Base-by-base conservation (phyloP, 1,139 yeast species). In the Arxiozyma bovina region DNA sequence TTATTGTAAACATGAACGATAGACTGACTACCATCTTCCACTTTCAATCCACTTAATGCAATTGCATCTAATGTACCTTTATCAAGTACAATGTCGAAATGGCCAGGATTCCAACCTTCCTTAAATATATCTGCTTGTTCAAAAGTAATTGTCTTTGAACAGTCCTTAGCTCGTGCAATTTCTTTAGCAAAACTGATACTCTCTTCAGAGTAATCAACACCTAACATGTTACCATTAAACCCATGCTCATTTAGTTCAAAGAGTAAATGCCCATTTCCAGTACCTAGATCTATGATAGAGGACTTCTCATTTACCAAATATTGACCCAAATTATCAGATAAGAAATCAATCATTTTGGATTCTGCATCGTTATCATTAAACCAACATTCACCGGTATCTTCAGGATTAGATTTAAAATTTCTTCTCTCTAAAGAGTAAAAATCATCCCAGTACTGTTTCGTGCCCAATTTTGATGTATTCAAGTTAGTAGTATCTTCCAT, bases 51-150 rank as follows among this genome's bases (percentile, higher is more conserved):
- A 64, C 89, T 87, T 51, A 93, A 76, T 0, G 97, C 97, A 59
- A 94, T 93, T 6, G 99, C 99, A 72, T 93, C 99, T 45, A 94
- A 72, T 0, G 99, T 93, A 11, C 99, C 99, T 67, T 93, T 93
- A 70, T 93, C 99, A 45, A 91, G 73, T 1, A 91, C 79, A 6
- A 93, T 70, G 63, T 91, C 96, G 71, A 80, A 90, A 43, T 72
- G 61, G 43, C 77, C 74, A 0, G 67, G 59, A 8, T 57, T 46
- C 70, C 71, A 68, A 3, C 53, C 50, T 1, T 56, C 52, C 47
- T 62, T 66, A 69, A 70, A 68, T 68, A 82, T 60, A 61, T 81
- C 85, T 0, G 76, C 79, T 42, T 74, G 77, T 53, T 65, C 61
- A 57, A 77, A 76, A 3, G 53, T 51, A 12, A 75, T 59, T 38